Base-by-base conservation (phyloP, 1,284 basidiomycete genomes). In the Trichosporon sp. region DNA sequence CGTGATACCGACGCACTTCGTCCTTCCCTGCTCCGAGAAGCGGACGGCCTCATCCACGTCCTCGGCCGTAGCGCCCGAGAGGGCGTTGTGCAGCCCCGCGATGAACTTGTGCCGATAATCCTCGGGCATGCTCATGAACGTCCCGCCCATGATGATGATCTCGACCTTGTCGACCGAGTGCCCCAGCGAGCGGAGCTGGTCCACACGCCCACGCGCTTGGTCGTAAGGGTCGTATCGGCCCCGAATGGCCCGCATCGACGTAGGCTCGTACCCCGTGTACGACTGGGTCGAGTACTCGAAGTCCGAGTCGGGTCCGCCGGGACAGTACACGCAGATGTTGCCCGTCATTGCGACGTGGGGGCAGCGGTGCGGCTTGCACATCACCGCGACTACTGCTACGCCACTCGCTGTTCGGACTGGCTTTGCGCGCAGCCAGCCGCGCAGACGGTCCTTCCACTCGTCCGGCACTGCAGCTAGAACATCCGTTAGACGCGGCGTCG, bases 251-350 rank as follows among this genome's bases (percentile, higher is more conserved):
- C 95, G 89, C 95, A 99, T 99, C 64, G 93, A 96, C 7, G 95
- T 99, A 1, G 95, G 95, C 80, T 95, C 94, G 74, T 97, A 97
- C 3, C 93, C 93, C 2, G 93, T 96, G 75, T 98, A 98, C 70
- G 92, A 95, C 80, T 97, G 95, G 1, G 96, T 99, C 73, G 94
- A 97, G 79, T 99, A 99, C 79, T 99, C 96, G 73, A 99, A 99
- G 80, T 99, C 96, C 0, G 95, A 98, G 80, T 99, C 96, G 4
- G 96, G 96, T 9, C 96, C 96, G 61, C 96, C 96, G 13, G 96
- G 96, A 76, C 96, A 99, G 80, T 99, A 99, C 88, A 99, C 95
- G 81, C 96, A 99, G 60, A 99, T 98, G 76, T 99, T 98, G n/a
- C 96, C 96, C 0, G 96, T 99, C 90, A 99, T 95, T 6, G 96